A percentile compares a stretch with the other conserved stretches of the same genome.
phyloP scores from a whole-genome alignment of 192 early-diverging fungal species.

The Linnemannia zychae region DNA sequence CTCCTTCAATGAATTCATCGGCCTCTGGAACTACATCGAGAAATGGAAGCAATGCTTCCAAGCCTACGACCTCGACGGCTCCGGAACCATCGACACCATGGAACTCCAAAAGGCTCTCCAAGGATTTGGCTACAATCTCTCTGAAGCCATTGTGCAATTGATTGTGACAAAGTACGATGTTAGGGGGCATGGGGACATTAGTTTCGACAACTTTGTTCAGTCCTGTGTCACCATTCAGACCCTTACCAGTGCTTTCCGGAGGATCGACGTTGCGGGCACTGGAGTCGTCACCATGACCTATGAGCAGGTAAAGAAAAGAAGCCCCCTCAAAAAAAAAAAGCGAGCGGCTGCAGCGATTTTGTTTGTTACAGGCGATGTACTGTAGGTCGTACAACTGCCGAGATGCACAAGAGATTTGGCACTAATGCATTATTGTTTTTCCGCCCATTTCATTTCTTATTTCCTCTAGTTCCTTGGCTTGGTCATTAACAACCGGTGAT shows the following conservation, averaged over 20 bases:
- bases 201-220: constrained; percentile 63
- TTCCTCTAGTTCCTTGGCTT: constrained; percentile 39
- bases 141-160: constrained; percentile 36
- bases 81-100: constrained; percentile 73
- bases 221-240: constrained; percentile 75
- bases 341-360: background rate
- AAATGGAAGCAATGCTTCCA: constrained; percentile 80
- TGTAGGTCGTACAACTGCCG: background rate
- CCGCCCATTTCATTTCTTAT: background rate
- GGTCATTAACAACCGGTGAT: constrained; percentile 53
- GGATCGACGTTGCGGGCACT: constrained; percentile 67
- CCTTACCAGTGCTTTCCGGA: constrained; percentile 71
- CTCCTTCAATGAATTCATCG: constrained; percentile 75
- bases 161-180: constrained; percentile 63
- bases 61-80: constrained; percentile 74
- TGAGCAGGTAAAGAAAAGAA: constrained; percentile 55
- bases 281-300: constrained; percentile 75
- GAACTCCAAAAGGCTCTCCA: constrained; percentile 47
- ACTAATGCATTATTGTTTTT: background rate
- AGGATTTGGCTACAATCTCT: constrained; percentile 59
- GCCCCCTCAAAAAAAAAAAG: background rate
- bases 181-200: constrained; percentile 58
- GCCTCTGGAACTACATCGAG: constrained; percentile 78
- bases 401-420: background rate
- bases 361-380: background rate